A percentile compares a stretch with the other conserved stretches of the same genome.
Conservation (phyloP, 2,329 filamentous ascomycete genomes). For the Calonectria montana region DNA sequence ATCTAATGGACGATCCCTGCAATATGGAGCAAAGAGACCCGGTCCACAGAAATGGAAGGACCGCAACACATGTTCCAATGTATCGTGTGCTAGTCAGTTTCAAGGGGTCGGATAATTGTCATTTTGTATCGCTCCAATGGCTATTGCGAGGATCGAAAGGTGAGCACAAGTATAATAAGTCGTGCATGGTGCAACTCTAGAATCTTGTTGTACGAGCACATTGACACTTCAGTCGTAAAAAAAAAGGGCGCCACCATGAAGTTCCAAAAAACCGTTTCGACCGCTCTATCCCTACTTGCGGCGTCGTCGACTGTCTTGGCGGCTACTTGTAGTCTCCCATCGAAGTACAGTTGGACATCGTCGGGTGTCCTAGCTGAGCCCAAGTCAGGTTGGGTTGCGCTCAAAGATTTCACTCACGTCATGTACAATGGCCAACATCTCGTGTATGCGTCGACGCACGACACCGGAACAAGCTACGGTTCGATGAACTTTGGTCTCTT, state of each 20-base stretch:
- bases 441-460: constrained; percentile 66
- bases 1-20: background rate
- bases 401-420: constrained; percentile 72
- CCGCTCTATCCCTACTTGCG: background rate
- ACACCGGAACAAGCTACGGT: constrained; percentile 58
- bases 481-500: constrained; percentile 70
- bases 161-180: background rate
- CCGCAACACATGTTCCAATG: background rate
- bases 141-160: too few species aligned
- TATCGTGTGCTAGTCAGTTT: background rate
- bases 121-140: background rate
- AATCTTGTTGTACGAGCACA: background rate
- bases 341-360: constrained; percentile 27
- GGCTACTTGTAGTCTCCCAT: constrained; percentile 20
- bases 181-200: background rate
- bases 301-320: background rate
- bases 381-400: constrained; percentile 22
- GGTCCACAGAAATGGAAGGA: background rate
- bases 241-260: background rate
- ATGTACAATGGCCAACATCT: constrained; percentile 68
- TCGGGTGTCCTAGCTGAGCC: constrained; percentile 21
- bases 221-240: background rate
- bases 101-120: background rate
- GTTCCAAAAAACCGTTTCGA: background rate
- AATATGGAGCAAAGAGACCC: background rate